Evolutionary conservation across 2,329 filamentous ascomycete genomes (phyloP), one percentile per base, ranked within the genome.

Genomic region (Colletotrichum sp.): DNA sequence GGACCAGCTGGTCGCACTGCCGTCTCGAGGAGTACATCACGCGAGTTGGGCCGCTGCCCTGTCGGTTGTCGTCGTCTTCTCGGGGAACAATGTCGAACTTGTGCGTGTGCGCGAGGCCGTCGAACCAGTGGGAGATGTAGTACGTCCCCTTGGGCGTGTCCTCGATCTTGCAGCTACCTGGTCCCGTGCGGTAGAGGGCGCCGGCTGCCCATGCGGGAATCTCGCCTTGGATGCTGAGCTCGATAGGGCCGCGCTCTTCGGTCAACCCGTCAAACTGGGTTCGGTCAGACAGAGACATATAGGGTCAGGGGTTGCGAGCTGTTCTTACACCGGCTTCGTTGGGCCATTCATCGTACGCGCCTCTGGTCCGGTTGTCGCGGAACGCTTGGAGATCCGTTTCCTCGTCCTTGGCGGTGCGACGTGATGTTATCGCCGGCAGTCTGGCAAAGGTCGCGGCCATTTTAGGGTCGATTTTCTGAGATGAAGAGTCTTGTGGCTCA

Each of bases 51-150:
- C 43, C 4, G 43, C n/a, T 52, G 9, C n/a, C 43, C 30, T 48
- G 1, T 34, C 32, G 82, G 76, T 7, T 8, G 80, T 81, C 32
- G n/a, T 74, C 77, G 5, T 79, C 77, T 3, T 77, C 78, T 3
- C 65, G 72, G 0, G 88, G 81, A 5, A 91, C 80, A 36, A 96
- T 93, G 73, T 95, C 89, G 81, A 96, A 96, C 32, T 91, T 92
- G 84, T 96, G 94, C 1, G 92, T 88, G 71, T 94, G 91, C 5
- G 92, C 90, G 74, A 95, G 92, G 8, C 94, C 94, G 81, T 97
- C 95, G 79, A 97, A 97, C 95, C 95, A 97, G 82, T 97, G 94
- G 2, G 88, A 90, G 15, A 93, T 87, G 36, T 88, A 86, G 80
- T 93, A 92, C 0, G 88, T 90, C n/a, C 92, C 91, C 5, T 87